phyloP scores from a whole-genome alignment of 371 early-diverging fungal species.

The Parasitella parasitica region DNA sequence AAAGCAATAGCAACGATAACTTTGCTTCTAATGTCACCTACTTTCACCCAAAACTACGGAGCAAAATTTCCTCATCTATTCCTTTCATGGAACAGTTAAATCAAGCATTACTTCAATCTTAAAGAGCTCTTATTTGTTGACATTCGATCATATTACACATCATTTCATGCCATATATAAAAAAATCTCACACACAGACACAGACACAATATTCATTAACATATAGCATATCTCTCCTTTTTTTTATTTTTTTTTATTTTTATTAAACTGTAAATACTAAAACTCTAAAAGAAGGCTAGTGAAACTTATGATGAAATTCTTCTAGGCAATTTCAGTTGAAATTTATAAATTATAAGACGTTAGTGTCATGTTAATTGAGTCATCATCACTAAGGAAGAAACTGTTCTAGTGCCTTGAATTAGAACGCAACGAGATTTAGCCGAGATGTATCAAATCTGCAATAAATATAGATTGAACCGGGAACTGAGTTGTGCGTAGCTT shows the following conservation, averaged over 20 bases:
- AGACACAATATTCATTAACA: no score
- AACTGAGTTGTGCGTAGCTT: neutral
- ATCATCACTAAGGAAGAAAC: neutral
- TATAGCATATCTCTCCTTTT: neutral
- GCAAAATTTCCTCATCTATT: constrained; percentile 1
- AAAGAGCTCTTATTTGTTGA: neutral
- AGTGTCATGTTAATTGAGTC: neutral
- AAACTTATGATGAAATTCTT: neutral
- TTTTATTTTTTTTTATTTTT: neutral
- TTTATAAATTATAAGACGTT: neutral
- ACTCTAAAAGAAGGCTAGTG: neutral
- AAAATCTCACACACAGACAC: neutral
- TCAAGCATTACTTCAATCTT: constrained; percentile 15
- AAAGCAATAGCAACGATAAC: neutral
- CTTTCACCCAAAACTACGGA: constrained; percentile 19
- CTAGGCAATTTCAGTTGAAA: neutral
- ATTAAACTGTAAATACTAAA: neutral
- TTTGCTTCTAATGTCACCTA: neutral
- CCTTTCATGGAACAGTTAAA: constrained; percentile 22
- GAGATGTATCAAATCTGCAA: neutral
- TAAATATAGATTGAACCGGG: neutral
- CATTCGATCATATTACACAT: neutral
- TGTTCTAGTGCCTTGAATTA: neutral
- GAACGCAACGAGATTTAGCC: neutral
- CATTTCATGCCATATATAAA: neutral